Evolutionary conservation across 2,329 filamentous ascomycete species (phyloP), one percentile per base, ranked within the genome.

Genomic region (Botrytis tulipae): DNA sequence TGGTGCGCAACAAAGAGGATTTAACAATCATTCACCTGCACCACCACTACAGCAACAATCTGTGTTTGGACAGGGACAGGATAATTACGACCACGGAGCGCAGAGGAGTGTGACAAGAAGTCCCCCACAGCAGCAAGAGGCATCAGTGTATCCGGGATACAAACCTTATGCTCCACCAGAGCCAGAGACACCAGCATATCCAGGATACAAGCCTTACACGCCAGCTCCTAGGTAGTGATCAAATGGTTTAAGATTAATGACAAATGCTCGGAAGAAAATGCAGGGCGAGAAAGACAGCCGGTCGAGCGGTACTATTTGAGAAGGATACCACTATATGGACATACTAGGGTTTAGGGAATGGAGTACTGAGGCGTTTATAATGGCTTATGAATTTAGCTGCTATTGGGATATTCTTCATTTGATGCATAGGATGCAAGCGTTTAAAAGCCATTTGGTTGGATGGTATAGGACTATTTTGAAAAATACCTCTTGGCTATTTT

Each of bases 181-280:
- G 42, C 62, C 62, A 4, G 29, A 66, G 62, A 18, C 42, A 20
- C 42, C 62, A 37, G 42, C 29, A 16, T 66, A 71, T 63, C 70
- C 70, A 35, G 70, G 70, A 29, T 71, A 72, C 18, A 72, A 68
- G 48, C 71, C 71, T 7, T 72, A 72, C 22, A 68, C 48, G 1
- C 62, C 48, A 42, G 62, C 12, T 32, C 46, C 62, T 22, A 67
- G 71, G 40, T 60, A 68, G 16, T 37, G 25, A 65, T 44, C 12
- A 10, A 9, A 29, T 37, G 1, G 29, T 37, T n/a, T 25, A 25
- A 44, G 40, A 16, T 42, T 40, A 46, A 67, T 6, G 32, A 8
- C 12, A 67, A 67, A 4, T 40, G 44, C 32, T 40, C 1, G 25
- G 40, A 10, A 20, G 32, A 57, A 29, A 44, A 18, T 29, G 35